Percentiles rank a stretch among this genome's conserved stretches.
Conservation (phyloP, 352 stramenopile genomes). For the Blastocystis sp. region DNA sequence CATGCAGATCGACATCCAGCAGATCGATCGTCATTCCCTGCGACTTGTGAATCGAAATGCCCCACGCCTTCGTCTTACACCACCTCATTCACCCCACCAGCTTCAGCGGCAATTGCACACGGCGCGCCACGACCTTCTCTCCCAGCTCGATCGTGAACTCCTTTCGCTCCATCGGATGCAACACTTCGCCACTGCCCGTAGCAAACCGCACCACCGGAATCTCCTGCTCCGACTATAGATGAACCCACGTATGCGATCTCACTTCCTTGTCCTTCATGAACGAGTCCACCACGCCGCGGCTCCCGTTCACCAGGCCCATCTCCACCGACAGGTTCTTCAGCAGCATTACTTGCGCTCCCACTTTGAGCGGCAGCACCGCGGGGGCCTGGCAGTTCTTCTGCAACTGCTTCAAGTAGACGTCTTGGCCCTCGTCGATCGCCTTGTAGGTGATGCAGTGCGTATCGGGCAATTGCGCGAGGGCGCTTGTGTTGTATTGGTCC, state of each 20-base stretch:
- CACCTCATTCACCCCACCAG: not conserved
- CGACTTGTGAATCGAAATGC: constrained; percentile 89
- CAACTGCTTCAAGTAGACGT: constrained; percentile 21
- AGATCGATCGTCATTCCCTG: constrained; percentile 86
- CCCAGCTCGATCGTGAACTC: constrained; percentile 57
- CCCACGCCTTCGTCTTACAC: constrained; percentile 77
- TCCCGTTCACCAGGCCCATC: constrained; percentile 85
- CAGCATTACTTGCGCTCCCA: constrained; percentile 85
- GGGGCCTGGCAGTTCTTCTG: constrained; percentile 64
- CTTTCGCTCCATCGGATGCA: not conserved
- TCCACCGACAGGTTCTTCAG: constrained; percentile 86
- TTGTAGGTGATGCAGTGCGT: not conserved
- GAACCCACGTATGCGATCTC: not conserved
- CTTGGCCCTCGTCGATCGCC: constrained; percentile 9
- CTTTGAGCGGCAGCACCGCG: constrained; percentile 16
- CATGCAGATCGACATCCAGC: constrained; percentile 82
- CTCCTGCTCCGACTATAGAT: not conserved
- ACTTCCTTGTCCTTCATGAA: constrained; percentile 72
- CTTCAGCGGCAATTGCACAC: constrained; percentile 49
- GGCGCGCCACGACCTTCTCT: constrained; percentile 5
- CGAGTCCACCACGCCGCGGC: constrained; percentile 80
- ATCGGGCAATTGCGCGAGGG: not conserved
- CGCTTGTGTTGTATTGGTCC: constrained; percentile 30
- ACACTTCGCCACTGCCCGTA: not conserved
- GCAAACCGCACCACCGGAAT: constrained; percentile 24